Evolutionary conservation across 2,329 filamentous ascomycete species (phyloP).

Genomic region (Akanthomyces lecanii): DNA sequence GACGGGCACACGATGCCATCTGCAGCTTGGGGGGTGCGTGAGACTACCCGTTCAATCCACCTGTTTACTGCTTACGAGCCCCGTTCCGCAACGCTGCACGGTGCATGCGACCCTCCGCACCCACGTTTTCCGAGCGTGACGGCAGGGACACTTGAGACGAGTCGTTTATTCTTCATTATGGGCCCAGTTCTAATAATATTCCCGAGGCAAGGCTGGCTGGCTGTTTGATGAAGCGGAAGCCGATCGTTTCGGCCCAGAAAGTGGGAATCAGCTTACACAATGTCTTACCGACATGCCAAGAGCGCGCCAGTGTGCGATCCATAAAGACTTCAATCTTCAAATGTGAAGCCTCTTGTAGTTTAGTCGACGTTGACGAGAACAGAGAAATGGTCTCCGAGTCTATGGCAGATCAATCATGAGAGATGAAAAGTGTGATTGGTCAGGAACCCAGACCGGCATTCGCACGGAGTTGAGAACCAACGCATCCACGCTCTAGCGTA

Average conservation of each 20-base stretch:
- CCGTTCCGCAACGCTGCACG: neutral
- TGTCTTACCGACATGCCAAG: neutral
- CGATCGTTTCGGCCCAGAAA: neutral
- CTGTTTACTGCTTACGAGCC: conserved; percentile 11
- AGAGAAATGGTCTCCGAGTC: neutral
- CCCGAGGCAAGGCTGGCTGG: neutral
- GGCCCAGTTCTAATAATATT: neutral
- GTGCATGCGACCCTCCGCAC: neutral
- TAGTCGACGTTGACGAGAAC: no score
- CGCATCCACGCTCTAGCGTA: neutral
- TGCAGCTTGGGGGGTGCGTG: neutral
- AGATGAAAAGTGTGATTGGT: neutral
- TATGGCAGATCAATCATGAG: neutral
- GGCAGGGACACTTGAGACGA: neutral
- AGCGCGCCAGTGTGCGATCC: neutral
- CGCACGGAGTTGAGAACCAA: neutral
- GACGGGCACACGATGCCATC: neutral
- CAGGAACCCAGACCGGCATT: neutral
- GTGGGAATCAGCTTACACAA: neutral
- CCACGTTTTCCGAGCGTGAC: neutral
- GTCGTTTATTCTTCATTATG: neutral
- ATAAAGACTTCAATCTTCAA: neutral
- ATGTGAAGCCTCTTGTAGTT: neutral
- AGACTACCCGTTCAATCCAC: conserved; percentile 5
- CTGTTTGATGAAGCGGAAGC: neutral